Percentiles rank a stretch among this genome's conserved stretches.
Conservation (phyloP, 768 basidiomycete species). For the Phaeotremella skinneri region DNA sequence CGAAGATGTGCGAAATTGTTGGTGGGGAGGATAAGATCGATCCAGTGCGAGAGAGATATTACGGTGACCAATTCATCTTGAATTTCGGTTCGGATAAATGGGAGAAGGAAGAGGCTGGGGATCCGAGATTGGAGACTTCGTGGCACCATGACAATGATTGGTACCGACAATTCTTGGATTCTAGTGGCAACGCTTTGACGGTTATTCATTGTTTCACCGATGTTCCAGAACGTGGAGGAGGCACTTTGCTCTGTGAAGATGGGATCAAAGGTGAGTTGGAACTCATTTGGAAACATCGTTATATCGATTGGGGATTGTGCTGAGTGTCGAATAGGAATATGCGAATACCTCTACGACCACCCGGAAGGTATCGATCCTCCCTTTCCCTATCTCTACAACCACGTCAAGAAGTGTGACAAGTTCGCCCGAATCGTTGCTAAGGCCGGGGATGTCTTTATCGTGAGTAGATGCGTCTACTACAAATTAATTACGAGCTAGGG, state of each 20-base stretch:
- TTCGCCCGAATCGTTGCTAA: slow-evolving; percentile 25
- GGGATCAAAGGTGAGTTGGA: slow-evolving; percentile 22
- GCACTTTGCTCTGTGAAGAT: slow-evolving; percentile 30
- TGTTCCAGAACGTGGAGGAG: slow-evolving; percentile 23
- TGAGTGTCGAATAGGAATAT: slow-evolving; percentile 4
- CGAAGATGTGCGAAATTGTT: slow-evolving; percentile 31
- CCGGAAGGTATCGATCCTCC: slow-evolving; percentile 36
- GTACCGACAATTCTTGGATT: slow-evolving; percentile 41
- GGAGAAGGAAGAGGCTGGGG: slow-evolving; percentile 16
- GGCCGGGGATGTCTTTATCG: slow-evolving; percentile 31
- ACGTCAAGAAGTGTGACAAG: slow-evolving; percentile 16
- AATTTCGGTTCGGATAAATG: slow-evolving; percentile 26
- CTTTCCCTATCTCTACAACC: slow-evolving; percentile 16
- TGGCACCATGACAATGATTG: slow-evolving; percentile 40
- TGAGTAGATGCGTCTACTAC: no score
- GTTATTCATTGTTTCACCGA: slow-evolving; percentile 40
- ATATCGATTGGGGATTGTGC: background rate
- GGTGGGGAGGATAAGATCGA: slow-evolving; percentile 35
- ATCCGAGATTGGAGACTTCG: no score
- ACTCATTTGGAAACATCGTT: background rate
- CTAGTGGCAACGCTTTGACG: slow-evolving; percentile 30
- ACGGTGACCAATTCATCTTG: slow-evolving; percentile 37
- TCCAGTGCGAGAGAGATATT: slow-evolving; percentile 26
- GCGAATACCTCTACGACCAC: slow-evolving; percentile 26
- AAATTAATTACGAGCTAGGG: no score